Percentiles rank a stretch among this genome's conserved stretches.
phyloP scores from a whole-genome alignment of 192 early-diverging fungal species.

The Backusella parvicylindrica region DNA sequence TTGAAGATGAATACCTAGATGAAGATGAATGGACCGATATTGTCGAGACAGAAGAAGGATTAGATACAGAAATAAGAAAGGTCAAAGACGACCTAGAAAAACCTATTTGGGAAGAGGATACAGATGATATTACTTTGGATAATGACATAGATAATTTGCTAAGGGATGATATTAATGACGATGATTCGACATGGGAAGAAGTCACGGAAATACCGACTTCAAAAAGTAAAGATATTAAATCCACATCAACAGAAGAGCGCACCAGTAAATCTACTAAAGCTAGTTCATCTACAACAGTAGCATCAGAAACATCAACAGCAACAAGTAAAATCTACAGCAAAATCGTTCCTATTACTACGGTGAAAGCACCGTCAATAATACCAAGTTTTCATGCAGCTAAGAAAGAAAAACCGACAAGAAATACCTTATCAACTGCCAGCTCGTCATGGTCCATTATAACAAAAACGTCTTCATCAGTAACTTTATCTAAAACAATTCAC shows the following conservation, averaged over 20 bases:
- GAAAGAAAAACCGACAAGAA: not conserved
- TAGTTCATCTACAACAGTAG: not conserved
- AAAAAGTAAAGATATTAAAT: not conserved
- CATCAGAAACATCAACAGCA: not conserved
- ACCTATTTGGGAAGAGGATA: not conserved
- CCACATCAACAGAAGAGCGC: too few relatives aligned
- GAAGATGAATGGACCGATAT: slow-evolving; percentile 9
- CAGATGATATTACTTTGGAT: not conserved
- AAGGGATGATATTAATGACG: not conserved
- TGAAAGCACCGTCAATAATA: not conserved
- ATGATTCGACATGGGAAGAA: not conserved
- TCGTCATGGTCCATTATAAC: not conserved
- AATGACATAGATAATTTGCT: not conserved
- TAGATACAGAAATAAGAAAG: not conserved
- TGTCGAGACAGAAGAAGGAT: not conserved
- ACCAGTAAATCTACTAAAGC: not conserved
- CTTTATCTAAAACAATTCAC: not conserved
- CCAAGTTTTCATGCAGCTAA: not conserved
- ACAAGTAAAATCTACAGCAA: not conserved
- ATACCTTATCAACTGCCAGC: not conserved
- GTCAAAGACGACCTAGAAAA: not conserved
- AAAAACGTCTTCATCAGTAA: not conserved
- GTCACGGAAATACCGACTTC: not conserved
- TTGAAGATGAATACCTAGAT: not conserved
- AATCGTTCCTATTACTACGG: not conserved